Conservation (phyloP, 176 grass and related monocot species). For the Otatea glauca region DNA sequence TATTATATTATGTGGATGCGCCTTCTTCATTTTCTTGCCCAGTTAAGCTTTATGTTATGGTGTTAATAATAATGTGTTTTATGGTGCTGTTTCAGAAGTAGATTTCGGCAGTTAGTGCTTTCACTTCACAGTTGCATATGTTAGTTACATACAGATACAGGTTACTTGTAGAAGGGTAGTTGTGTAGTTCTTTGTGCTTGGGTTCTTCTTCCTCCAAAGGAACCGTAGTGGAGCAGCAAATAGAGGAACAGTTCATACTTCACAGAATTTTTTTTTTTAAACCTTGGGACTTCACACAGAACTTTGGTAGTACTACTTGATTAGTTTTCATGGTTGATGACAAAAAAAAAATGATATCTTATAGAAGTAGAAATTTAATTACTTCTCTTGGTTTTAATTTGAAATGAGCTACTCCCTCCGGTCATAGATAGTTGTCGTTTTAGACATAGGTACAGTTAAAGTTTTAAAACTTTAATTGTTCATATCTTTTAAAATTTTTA, state of each 20-base stretch:
- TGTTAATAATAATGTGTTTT: not conserved
- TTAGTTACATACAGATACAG: not conserved
- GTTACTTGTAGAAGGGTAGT: not conserved
- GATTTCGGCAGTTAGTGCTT: not conserved
- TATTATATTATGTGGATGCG: not conserved
- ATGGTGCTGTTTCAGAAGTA: not conserved
- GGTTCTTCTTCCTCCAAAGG: not conserved
- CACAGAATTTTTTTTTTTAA: not conserved
- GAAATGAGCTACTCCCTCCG: not conserved
- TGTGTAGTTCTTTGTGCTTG: not conserved
- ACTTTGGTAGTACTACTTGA: not conserved
- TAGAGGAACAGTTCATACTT: not conserved
- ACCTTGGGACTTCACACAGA: too few relatives aligned
- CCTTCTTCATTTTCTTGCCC: slow-evolving; percentile 33
- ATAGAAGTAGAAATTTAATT: not conserved
- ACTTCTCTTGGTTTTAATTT: not conserved
- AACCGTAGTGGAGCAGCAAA: not conserved
- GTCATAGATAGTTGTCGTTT: too few relatives aligned
- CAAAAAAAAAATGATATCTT: not conserved
- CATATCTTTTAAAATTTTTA: too few relatives aligned
- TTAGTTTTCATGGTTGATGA: not conserved
- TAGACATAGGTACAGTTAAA: too few relatives aligned
- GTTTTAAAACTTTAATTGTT: too few relatives aligned
- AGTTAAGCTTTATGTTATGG: not conserved
- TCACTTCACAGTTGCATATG: not conserved